Percentiles rank a stretch among this genome's conserved stretches.
phyloP scores from a whole-genome alignment of 768 basidiomycete species.

The Tylopilus plumbeoviolaceoides region DNA sequence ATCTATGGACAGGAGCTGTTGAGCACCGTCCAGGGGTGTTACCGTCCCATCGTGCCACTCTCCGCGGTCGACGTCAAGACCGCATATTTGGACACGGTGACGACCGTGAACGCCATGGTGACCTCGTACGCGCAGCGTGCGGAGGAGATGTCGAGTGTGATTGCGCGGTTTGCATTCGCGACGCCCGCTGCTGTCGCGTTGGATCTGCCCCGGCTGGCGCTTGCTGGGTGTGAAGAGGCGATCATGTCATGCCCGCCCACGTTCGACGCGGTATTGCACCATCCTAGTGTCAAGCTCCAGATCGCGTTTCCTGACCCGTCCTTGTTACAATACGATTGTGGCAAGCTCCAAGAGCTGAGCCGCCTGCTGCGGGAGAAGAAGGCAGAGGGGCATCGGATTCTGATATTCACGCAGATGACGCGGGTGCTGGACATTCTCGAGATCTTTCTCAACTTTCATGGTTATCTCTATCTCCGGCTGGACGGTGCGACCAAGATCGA shows the following conservation, averaged over 20 bases:
- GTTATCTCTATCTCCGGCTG: conserved; percentile 88
- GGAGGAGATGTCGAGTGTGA: conserved; percentile 43
- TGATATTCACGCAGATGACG: conserved; percentile 99
- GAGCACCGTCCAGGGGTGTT: conserved; percentile 33
- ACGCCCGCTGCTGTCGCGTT: conserved; percentile 75
- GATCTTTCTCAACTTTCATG: conserved; percentile 88
- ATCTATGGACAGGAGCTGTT: conserved; percentile 47
- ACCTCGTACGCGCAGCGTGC: conserved; percentile 63
- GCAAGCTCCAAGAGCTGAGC: conserved; percentile 87
- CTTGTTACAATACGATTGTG: conserved; percentile 92
- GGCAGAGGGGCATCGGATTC: conserved; percentile 79
- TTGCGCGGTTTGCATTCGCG: conserved; percentile 75
- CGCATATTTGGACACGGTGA: conserved; percentile 41
- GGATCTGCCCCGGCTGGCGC: conserved; percentile 64
- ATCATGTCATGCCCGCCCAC: conserved; percentile 32
- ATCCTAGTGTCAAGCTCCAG: conserved; percentile 74
- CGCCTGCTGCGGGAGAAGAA: conserved; percentile 78
- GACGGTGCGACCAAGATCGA: conserved; percentile 96
- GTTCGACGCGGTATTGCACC: conserved; percentile 72
- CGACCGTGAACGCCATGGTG: conserved; percentile 45
- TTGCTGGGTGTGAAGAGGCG: conserved; percentile 40
- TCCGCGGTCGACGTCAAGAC: conserved; percentile 38
- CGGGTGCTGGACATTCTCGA: conserved; percentile 91
- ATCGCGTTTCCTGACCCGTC: conserved; percentile 92
- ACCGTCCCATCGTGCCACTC: conserved; percentile 49